A percentile compares a stretch with the other conserved stretches of the same genome.
Evolutionary conservation across 1,139 yeast species (phyloP).

Genomic region (Kodamaea suecica): DNA sequence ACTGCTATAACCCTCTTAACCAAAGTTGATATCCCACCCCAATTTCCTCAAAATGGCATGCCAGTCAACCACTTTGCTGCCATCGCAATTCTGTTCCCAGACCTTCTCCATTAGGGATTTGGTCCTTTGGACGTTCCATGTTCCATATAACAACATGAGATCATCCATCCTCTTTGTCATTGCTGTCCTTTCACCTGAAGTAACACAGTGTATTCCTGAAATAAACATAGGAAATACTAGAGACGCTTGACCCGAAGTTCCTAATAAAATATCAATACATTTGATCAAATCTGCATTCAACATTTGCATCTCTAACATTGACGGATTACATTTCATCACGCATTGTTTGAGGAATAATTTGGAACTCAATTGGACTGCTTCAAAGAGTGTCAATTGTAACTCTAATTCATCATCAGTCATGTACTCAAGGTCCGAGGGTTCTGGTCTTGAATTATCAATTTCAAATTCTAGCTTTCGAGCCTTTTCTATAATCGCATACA

Average conservation of each 20-base stretch:
- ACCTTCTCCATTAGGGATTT: conserved; percentile 55
- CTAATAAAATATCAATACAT: conserved; percentile 60
- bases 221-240: conserved; percentile 74
- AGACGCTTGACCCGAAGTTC: conserved; percentile 67
- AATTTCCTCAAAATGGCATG: conserved; percentile 58
- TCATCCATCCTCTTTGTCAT: conserved; percentile 55
- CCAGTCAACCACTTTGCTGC: conserved; percentile 56
- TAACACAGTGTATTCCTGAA: conserved; percentile 67
- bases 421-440: conserved; percentile 44
- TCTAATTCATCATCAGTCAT: conserved; percentile 57
- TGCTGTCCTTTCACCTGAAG: conserved; percentile 44
- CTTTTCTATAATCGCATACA: conserved; percentile 27
- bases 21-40: conserved; percentile 81
- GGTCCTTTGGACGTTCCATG: conserved; percentile 64
- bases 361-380: conserved; percentile 68
- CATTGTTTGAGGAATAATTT: conserved; percentile 66
- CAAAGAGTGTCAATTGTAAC: conserved; percentile 67
- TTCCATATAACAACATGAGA: conserved; percentile 59
- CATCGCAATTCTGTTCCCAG: conserved; percentile 39
- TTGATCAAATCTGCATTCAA: conserved; percentile 53
- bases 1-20: conserved; percentile 24
- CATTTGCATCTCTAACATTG: conserved; percentile 62
- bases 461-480: conserved; percentile 48
- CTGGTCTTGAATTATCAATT: conserved; percentile 55
- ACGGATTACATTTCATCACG: conserved; percentile 57